These are phyloP conservation scores for Chromera velia DNA, from an alignment of 73 alveolate species.

Conservation along the genomic window DNA sequence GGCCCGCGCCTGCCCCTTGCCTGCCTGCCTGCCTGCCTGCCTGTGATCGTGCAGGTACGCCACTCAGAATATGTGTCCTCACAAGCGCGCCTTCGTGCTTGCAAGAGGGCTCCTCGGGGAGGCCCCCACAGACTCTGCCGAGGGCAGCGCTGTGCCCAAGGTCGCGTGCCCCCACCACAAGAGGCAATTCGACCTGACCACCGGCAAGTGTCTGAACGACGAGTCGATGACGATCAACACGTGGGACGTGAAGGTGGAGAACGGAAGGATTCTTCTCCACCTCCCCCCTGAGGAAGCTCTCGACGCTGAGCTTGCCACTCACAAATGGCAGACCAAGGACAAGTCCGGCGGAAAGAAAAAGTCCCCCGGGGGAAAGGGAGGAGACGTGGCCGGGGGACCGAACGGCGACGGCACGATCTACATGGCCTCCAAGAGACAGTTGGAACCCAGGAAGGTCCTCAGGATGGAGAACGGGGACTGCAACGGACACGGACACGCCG, in stretches of 20 bases:
- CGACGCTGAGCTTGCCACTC: neutral
- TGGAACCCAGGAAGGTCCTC: neutral
- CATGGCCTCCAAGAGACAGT: too few relatives aligned
- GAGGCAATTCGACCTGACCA: neutral
- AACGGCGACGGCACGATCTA: too few relatives aligned
- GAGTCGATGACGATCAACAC: neutral
- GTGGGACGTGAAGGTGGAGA: neutral
- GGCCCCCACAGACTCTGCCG: neutral
- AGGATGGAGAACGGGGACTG: neutral
- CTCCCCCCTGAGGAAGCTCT: neutral
- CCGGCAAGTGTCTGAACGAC: neutral
- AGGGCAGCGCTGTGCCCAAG: conserved; percentile 1
- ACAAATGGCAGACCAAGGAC: neutral
- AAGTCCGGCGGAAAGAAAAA: neutral
- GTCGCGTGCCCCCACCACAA: conserved; percentile 2
- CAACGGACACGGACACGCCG: neutral
- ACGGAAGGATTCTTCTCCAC: neutral
- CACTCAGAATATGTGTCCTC: conserved; percentile 2
- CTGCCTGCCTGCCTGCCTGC: too few relatives aligned
- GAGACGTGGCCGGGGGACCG: neutral
- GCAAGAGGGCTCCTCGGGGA: neutral
- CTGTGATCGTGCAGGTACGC: too few relatives aligned
- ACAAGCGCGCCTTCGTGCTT: conserved; percentile 1
- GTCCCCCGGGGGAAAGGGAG: neutral
- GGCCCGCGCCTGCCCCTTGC: too few relatives aligned